Evolutionary conservation across 23 red algal species (phyloP).

Genomic region (Pyropia yezoensis): DNA sequence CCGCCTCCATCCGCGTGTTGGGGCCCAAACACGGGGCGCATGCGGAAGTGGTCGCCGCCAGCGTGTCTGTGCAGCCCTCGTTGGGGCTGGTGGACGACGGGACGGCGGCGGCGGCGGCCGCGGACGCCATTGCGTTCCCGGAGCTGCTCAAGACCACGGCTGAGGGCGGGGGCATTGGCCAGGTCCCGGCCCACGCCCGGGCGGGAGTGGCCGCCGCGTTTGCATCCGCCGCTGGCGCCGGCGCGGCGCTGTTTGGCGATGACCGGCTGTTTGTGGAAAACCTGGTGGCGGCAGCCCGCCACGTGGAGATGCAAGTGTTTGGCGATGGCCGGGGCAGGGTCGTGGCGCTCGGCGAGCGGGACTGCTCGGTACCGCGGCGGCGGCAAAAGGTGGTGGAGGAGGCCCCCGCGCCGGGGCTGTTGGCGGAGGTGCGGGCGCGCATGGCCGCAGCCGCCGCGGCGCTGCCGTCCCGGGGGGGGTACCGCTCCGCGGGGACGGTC

Average conservation of each 20-base stretch:
- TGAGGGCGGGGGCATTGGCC: constrained; percentile 92
- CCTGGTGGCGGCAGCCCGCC: constrained; percentile 52
- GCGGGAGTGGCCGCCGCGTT: constrained; percentile 26
- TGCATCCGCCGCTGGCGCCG: constrained; percentile 31
- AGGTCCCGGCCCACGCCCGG: constrained; percentile 23
- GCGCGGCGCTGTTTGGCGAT: constrained; percentile 35
- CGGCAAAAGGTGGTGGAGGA: constrained; percentile 96
- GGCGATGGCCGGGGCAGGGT: constrained; percentile 51
- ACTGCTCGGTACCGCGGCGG: constrained; percentile 87
- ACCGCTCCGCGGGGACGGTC: constrained; percentile 86
- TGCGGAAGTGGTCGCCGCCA: constrained; percentile 18
- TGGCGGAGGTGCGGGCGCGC: constrained; percentile 4
- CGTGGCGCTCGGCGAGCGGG: constrained; percentile 62
- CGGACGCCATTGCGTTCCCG: constrained; percentile 47
- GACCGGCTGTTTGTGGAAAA: constrained; percentile 58
- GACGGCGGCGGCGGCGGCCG: constrained; percentile 12
- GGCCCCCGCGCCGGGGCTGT: constrained; percentile 52
- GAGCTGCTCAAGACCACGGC: constrained; percentile 72
- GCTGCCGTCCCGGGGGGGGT: constrained; percentile 32
- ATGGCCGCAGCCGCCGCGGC: constrained; percentile 46
- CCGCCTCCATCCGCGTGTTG: constrained; percentile 40
- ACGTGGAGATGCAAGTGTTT: constrained; percentile 95
- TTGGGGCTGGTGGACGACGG: constrained; percentile 5
- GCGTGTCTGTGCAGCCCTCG: constrained; percentile 64
- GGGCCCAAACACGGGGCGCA: constrained; percentile 65